phyloP scores from a whole-genome alignment of 129 eudicot species.

The Erigeron canadensis region DNA sequence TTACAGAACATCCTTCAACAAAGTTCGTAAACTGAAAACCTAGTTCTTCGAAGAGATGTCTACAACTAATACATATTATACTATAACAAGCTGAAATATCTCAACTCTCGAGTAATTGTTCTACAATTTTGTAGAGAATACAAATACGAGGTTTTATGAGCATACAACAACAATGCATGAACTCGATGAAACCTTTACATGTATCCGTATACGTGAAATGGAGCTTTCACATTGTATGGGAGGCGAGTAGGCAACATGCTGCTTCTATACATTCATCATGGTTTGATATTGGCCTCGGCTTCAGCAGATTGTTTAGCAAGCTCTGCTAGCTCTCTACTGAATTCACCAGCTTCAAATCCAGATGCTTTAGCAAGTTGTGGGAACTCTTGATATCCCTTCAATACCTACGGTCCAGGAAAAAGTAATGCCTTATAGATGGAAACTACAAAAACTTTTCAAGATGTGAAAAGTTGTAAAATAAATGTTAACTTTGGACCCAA shows the following conservation, averaged over 20 bases:
- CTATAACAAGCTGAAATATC: constrained; percentile 3
- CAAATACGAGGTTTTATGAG: not conserved
- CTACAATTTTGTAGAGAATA: not conserved
- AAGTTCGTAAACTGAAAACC: not conserved
- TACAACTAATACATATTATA: not conserved
- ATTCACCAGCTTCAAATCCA: constrained; percentile 56
- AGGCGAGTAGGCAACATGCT: not conserved
- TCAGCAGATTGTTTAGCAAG: constrained; percentile 36
- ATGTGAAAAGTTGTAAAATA: not conserved
- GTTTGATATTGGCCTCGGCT: constrained; percentile 24
- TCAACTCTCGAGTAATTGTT: not conserved
- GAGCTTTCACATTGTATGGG: constrained; percentile 3
- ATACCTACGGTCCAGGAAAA: constrained; percentile 47
- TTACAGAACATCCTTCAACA: not conserved
- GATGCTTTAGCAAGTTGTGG: constrained; percentile 68
- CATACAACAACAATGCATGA: constrained; percentile 1
- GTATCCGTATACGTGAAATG: constrained; percentile 11
- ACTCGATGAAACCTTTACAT: constrained; percentile 3
- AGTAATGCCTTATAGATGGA: not conserved
- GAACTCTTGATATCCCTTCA: constrained; percentile 58
- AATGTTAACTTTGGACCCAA: too few relatives aligned
- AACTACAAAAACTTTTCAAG: not conserved
- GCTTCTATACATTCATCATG: constrained; percentile 16
- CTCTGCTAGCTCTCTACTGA: constrained; percentile 31
- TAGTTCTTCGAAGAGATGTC: constrained; percentile 1